phyloP scores from a whole-genome alignment of 306 rosid species.

The Vigna unguiculata region DNA sequence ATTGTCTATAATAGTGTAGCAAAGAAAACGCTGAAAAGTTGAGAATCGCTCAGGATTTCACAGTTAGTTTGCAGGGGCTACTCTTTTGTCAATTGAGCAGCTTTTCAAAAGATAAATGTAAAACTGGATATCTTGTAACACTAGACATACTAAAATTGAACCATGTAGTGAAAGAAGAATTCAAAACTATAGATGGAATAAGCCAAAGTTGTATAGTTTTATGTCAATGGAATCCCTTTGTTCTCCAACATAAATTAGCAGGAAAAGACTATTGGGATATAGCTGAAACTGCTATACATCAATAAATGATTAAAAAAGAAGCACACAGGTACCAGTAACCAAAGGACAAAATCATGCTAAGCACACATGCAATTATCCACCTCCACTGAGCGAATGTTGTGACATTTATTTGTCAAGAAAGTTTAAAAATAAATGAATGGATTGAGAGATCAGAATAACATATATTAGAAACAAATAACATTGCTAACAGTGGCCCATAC shows the following conservation, averaged over 20 bases:
- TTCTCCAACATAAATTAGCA: slow-evolving; percentile 17
- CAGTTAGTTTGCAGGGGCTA: too few species aligned
- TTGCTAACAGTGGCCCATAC: slow-evolving; percentile 46
- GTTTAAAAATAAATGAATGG: slow-evolving; percentile 8
- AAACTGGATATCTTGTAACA: background rate
- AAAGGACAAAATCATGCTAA: slow-evolving; percentile 32
- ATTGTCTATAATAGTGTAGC: background rate
- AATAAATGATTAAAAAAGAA: background rate
- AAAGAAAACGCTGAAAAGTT: too few species aligned
- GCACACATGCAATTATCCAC: slow-evolving; percentile 14
- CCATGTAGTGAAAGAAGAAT: slow-evolving; percentile 22
- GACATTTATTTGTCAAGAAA: slow-evolving; percentile 20
- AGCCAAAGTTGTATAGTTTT: slow-evolving; percentile 10
- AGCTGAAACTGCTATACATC: slow-evolving; percentile 19
- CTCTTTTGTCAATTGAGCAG: background rate
- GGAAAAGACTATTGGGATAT: slow-evolving; percentile 7
- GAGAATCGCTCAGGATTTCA: too few species aligned
- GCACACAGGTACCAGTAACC: background rate
- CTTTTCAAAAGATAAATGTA: slow-evolving; percentile 9
- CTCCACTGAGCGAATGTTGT: background rate
- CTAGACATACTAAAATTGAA: slow-evolving; percentile 16
- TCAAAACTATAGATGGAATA: slow-evolving; percentile 29
- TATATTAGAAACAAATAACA: slow-evolving; percentile 29
- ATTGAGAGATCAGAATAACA: background rate
- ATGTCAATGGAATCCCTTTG: background rate